Evolutionary conservation across 2,329 filamentous ascomycete species (phyloP).

Genomic region (Fusarium guadeloupense): DNA sequence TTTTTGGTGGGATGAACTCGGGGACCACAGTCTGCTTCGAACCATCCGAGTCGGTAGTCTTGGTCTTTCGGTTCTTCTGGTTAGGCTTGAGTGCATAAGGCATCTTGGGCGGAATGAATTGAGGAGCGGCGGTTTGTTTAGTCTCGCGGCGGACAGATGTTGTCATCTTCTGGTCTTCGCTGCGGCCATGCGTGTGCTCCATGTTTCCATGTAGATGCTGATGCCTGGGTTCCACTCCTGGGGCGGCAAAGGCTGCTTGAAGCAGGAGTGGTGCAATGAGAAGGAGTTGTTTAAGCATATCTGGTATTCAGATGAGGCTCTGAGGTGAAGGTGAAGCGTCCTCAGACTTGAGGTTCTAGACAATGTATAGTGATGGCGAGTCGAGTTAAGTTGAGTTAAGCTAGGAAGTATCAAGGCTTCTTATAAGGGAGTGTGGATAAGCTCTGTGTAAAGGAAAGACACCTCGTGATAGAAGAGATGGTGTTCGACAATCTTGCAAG

Average conservation of each 20-base stretch:
- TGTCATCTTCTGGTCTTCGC: conserved; percentile 3
- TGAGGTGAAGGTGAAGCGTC: neutral
- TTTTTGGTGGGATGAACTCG: conserved; percentile 30
- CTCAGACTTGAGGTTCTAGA: conserved; percentile 2
- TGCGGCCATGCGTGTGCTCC: conserved; percentile 23
- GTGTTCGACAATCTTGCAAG: conserved; percentile 9
- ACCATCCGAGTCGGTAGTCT: neutral
- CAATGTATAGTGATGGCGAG: conserved; percentile 2
- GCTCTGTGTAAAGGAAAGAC: conserved; percentile 6
- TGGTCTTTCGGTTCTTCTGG: conserved; percentile 19
- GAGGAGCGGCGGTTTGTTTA: conserved; percentile 17
- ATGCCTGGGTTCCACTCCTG: conserved; percentile 29
- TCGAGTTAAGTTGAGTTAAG: neutral
- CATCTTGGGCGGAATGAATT: conserved; percentile 27
- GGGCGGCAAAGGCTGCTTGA: conserved; percentile 33
- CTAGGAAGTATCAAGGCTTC: conserved; percentile 14
- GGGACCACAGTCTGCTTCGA: conserved; percentile 10
- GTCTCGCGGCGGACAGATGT: conserved; percentile 11
- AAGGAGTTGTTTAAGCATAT: conserved; percentile 41
- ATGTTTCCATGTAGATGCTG: conserved; percentile 31
- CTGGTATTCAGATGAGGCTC: neutral
- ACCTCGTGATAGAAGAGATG: conserved; percentile 23
- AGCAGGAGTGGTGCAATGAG: conserved; percentile 41
- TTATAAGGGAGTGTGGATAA: conserved; percentile 21
- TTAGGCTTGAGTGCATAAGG: conserved; percentile 21